A percentile compares a stretch with the other conserved stretches of the same genome.
These are phyloP conservation scores for Hericium coralloides DNA, from an alignment of 768 basidiomycete species.

Conservation along the genomic window DNA sequence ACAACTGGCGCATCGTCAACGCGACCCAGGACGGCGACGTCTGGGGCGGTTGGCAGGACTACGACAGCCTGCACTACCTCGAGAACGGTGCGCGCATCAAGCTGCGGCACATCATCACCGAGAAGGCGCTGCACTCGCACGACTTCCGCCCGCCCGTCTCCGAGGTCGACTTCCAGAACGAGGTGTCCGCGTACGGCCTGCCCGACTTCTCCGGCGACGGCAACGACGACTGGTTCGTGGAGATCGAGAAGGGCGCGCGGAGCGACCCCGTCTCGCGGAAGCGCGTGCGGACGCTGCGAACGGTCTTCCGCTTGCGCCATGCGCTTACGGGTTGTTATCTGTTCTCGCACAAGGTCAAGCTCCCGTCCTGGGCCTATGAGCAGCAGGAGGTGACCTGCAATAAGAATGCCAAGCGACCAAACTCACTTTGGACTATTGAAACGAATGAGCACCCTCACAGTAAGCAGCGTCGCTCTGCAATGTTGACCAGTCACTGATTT, in stretches of 20 bases:
- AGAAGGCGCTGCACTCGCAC: constrained; percentile 90
- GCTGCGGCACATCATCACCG: constrained; percentile 69
- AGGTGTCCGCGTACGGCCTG: constrained; percentile 92
- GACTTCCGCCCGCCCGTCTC: constrained; percentile 91
- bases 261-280: constrained; percentile 59
- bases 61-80: constrained; percentile 53
- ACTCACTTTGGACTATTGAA: constrained; percentile 93
- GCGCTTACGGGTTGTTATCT: constrained; percentile 88
- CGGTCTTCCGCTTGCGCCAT: constrained; percentile 78
- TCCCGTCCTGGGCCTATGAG: constrained; percentile 93
- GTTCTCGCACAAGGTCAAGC: constrained; percentile 96
- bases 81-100: constrained; percentile 63
- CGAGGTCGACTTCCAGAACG: constrained; percentile 98
- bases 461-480: constrained; percentile 29
- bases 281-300: constrained; percentile 71
- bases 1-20: constrained; percentile 83
- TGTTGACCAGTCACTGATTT: background rate
- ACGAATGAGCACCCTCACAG: constrained; percentile 66
- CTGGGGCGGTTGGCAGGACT: constrained; percentile 38
- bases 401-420: constrained; percentile 84
- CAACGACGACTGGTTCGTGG: constrained; percentile 90
- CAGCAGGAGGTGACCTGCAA: constrained; percentile 99
- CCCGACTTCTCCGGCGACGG: constrained; percentile 77
- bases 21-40: constrained; percentile 41
- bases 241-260: constrained; percentile 64